Conservation (phyloP, 176 grass and related monocot genomes). For the Ensete ventricosum region DNA sequence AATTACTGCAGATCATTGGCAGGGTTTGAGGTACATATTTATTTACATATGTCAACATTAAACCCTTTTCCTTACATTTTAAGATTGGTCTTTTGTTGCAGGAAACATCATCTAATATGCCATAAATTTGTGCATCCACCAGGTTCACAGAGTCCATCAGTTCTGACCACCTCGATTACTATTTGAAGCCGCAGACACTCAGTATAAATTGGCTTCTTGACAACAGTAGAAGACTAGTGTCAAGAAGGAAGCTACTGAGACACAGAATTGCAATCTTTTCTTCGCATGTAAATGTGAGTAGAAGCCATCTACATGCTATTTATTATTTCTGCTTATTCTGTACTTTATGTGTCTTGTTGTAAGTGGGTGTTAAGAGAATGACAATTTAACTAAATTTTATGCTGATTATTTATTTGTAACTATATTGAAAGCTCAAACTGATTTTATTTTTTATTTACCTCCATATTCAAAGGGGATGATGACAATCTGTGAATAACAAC, state of each 20-base stretch:
- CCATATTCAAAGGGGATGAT: background rate
- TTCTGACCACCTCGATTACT: background rate
- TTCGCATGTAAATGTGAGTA: background rate
- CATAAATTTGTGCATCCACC: conserved; percentile 4
- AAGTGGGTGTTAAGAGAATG: background rate
- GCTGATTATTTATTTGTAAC: background rate
- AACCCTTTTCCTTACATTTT: background rate
- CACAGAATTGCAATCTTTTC: background rate
- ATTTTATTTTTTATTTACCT: background rate
- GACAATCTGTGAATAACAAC: background rate
- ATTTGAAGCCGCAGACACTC: background rate
- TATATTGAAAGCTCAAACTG: background rate
- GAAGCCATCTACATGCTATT: background rate
- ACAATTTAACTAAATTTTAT: background rate
- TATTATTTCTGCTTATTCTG: background rate
- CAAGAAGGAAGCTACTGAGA: background rate
- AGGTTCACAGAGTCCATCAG: background rate
- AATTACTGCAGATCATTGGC: conserved; percentile 42
- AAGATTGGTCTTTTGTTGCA: background rate
- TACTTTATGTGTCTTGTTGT: background rate
- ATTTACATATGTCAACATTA: background rate
- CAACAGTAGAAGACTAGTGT: background rate
- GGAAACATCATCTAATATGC: background rate
- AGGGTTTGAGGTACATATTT: conserved; percentile 39
- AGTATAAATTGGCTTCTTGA: background rate